phyloP scores from a whole-genome alignment of 2,329 filamentous ascomycete species.

The Diplodia corticola region DNA sequence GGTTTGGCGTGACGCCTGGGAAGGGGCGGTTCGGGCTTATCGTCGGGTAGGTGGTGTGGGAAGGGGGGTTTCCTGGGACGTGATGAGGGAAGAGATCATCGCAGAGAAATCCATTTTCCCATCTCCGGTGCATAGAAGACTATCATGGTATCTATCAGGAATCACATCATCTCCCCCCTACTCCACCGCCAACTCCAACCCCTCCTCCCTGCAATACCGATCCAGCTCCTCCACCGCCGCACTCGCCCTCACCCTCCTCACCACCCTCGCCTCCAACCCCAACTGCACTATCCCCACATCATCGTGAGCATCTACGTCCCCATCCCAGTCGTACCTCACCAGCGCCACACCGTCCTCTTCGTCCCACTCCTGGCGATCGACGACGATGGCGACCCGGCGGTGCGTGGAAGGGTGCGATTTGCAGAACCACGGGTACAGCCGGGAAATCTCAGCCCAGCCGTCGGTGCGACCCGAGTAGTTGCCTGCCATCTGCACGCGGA shows the following conservation, averaged over 20 bases:
- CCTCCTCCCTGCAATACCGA: neutral
- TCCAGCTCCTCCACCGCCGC: slow-evolving; percentile 2
- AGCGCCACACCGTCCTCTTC: neutral
- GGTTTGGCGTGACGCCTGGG: neutral
- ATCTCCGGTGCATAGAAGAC: too few relatives aligned
- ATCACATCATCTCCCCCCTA: too few relatives aligned
- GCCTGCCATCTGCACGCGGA: neutral
- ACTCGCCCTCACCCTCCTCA: neutral
- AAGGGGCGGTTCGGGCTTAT: neutral
- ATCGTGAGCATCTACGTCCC: neutral
- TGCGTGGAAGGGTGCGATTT: neutral
- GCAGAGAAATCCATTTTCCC: too few relatives aligned
- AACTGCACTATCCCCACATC: neutral
- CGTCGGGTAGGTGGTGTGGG: neutral
- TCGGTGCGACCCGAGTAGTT: neutral
- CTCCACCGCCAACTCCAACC: neutral
- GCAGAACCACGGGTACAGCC: neutral
- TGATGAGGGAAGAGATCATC: too few relatives aligned
- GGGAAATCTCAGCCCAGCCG: neutral
- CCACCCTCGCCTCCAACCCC: neutral
- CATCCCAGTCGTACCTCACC: neutral
- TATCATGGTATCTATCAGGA: too few relatives aligned
- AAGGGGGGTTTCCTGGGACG: too few relatives aligned
- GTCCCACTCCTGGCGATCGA: neutral
- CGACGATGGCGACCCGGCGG: neutral